A percentile compares a stretch with the other conserved stretches of the same genome.
Evolutionary conservation across 1,139 yeast species (phyloP).

Genomic region (Saccharomyces hybrid): DNA sequence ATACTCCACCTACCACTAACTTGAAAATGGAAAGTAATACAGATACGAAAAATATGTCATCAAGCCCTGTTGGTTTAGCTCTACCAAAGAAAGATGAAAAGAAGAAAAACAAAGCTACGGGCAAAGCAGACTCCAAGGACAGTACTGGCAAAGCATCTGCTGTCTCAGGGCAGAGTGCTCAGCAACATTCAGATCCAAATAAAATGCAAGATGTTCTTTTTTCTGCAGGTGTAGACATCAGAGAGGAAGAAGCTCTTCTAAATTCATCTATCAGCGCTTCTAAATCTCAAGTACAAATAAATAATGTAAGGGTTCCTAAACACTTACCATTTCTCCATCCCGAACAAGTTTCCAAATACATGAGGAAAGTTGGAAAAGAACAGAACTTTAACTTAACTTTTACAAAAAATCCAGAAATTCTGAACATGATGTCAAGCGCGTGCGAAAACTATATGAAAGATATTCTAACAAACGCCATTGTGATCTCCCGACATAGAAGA

Average conservation of each 20-base stretch:
- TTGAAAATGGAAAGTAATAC: constrained; percentile 1
- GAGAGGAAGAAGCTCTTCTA: constrained; percentile 75
- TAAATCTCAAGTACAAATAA: constrained; percentile 16
- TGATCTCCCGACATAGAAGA: constrained; percentile 78
- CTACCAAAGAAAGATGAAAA: constrained; percentile 4
- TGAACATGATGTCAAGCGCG: constrained; percentile 67
- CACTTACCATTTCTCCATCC: constrained; percentile 62
- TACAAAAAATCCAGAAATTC: constrained; percentile 53
- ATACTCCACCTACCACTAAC: background rate
- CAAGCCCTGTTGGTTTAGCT: constrained; percentile 1
- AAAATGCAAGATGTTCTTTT: constrained; percentile 84
- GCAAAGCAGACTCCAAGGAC: background rate
- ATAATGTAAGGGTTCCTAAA: constrained; percentile 19
- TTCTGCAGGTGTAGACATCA: constrained; percentile 89
- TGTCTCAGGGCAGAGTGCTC: constrained; percentile 9
- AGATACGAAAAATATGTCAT: background rate
- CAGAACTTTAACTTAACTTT: constrained; percentile 57
- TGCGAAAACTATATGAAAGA: constrained; percentile 81
- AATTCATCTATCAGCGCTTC: constrained; percentile 26
- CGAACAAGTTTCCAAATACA: constrained; percentile 53
- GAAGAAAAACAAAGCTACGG: constrained; percentile 2
- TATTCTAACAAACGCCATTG: constrained; percentile 63
- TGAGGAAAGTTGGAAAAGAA: constrained; percentile 55
- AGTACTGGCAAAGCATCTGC: constrained; percentile 18
- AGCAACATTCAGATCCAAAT: constrained; percentile 57